Evolutionary conservation across 139 green algal species (phyloP), one percentile per base, ranked within the genome.

Genomic region (Volvox africanus): DNA sequence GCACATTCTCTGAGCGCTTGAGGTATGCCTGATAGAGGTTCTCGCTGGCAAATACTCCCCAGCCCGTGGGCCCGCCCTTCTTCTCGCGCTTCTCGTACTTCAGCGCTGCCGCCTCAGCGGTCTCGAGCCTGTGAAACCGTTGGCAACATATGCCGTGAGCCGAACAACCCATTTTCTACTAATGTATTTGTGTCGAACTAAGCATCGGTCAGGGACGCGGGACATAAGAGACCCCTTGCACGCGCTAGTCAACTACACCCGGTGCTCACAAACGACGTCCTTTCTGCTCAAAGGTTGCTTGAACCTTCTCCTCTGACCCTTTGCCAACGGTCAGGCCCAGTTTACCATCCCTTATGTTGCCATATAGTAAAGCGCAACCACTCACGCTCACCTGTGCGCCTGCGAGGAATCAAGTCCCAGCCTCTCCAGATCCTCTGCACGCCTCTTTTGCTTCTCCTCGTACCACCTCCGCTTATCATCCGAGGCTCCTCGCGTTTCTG

Each of bases 11-110:
- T 0, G 96, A 95, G 20, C 98, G 95, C 93, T 97, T 98, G 78
- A 99, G 92, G 92, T 99, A 99, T 0, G 97, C 93, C 0, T 95
- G 94, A 89, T 97, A 98, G 37, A 97, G 92, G 16, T 93, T 92
- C 82, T 96, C 94, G 69, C 94, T 91, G 86, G 96, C 97, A 92
- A 97, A 98, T 20, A 92, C 80, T 75, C 98, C 97, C 94, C 94
- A 97, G 73, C 96, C 97, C 36, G 93, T 93, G 0, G 95, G 90
- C 16, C 93, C 94, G 19, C 97, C 91, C 89, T 94, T 95, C 95
- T 99, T 99, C 89, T 98, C 92, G 65, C 85, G 83, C 90, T 95
- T 95, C 78, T 94, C 93, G 71, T 93, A 91, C 86, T 94, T 78
- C 32, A 87, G 33, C 81, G 93, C 92, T 0, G 95, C 95, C 22